Base-by-base conservation (phyloP, 164 flowering plant genomes). In the Kingdonia uniflora region DNA sequence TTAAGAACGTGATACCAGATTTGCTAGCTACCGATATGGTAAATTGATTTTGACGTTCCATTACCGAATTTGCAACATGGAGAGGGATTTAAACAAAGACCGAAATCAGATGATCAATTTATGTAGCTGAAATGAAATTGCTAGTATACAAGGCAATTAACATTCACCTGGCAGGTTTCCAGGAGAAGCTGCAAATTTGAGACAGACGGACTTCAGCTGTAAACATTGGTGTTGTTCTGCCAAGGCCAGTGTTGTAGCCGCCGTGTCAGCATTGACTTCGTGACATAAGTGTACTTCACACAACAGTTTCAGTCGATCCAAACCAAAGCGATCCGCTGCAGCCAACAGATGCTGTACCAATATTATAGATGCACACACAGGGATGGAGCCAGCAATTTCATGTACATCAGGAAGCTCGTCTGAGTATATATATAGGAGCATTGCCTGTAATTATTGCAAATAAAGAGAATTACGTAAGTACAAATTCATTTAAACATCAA, bases 341-440 rank as follows among this genome's bases (percentile, higher is more conserved):
- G 90, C 95, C 65, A 90, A 65, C 15, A 90, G 73, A 74, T 90
- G 97, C 61, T 90, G 95, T 53, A 79, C 77, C 84, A 86, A 68
- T 64, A 65, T 67, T 7, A 80, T 76, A 21, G 74, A 73, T 16
- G 84, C 60, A 63, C 76, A 71, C 19, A 54, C 51, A 19, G 86
- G 67, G 17, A 54, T 54, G 47, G 82, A 73, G 50, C 81, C 80
- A 26, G 70, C 60, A 24, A 76, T 57, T 58, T 82, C 90, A 56
- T 69, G 59, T 41, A 68, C 66, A 56, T 78, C 84, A 55, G 94
- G 94, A 69, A 86, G 80, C 44, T 57, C 67, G 65, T 90, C 97
- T 1, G 87, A 70, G 71, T 90, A 90, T 23, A 90, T 82, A 60
- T 74, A 90, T 7, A 63, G 63, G 24, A 90, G 91, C 87, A 90